phyloP scores from a whole-genome alignment of 1,139 yeast species.

The Suhomyces kunorum region DNA sequence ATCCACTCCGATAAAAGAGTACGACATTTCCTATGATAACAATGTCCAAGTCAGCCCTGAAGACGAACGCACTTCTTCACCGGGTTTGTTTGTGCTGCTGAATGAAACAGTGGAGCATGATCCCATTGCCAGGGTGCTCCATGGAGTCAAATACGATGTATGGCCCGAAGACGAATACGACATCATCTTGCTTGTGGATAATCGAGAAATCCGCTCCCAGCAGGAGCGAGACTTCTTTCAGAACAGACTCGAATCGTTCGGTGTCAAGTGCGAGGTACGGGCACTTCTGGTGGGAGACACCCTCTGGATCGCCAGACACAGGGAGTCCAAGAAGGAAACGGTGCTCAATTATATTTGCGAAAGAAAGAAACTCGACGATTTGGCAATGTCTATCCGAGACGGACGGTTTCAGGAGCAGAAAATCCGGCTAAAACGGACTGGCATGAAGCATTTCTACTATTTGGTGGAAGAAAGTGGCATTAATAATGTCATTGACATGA shows the following conservation, averaged over 20 bases:
- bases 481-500: slow-evolving; percentile 43
- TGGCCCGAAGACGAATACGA: slow-evolving; percentile 51
- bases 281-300: slow-evolving; percentile 83
- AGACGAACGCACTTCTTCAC: neutral
- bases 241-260: slow-evolving; percentile 51
- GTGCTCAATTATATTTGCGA: slow-evolving; percentile 82
- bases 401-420: slow-evolving; percentile 90
- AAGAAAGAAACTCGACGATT: slow-evolving; percentile 85
- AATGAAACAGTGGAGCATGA: slow-evolving; percentile 23
- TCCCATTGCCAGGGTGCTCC: slow-evolving; percentile 21
- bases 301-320: slow-evolving; percentile 81
- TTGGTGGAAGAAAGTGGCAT: slow-evolving; percentile 74
- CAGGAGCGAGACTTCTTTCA: slow-evolving; percentile 66
- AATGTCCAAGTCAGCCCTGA: slow-evolving; percentile 5
- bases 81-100: slow-evolving; percentile 1
- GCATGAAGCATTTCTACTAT: slow-evolving; percentile 68
- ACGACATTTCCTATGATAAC: slow-evolving; percentile 10
- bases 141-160: slow-evolving; percentile 34
- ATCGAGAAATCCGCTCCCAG: slow-evolving; percentile 70
- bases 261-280: slow-evolving; percentile 54
- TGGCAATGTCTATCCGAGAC: slow-evolving; percentile 78
- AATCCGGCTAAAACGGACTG: slow-evolving; percentile 66
- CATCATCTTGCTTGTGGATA: slow-evolving; percentile 69
- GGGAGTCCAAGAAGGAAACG: slow-evolving; percentile 57
- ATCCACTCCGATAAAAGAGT: slow-evolving; percentile 27